phyloP scores from a whole-genome alignment of 2,329 filamentous ascomycete species.

The Monosporascus sp. region DNA sequence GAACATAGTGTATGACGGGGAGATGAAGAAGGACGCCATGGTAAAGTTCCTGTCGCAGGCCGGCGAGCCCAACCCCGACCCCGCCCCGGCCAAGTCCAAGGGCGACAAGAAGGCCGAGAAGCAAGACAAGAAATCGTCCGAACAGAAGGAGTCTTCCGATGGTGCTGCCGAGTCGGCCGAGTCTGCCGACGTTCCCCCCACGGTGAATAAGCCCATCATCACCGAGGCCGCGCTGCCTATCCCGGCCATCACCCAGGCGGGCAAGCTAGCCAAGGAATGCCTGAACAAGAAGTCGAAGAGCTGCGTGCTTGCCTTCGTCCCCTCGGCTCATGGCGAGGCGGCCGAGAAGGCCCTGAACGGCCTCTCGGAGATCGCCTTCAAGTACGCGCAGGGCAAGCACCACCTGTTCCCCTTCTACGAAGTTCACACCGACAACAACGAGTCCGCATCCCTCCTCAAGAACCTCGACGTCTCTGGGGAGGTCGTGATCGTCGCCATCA shows the following conservation, averaged over 20 bases:
- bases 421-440: constrained; percentile 58
- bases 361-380: constrained; percentile 69
- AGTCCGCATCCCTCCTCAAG: constrained; percentile 47
- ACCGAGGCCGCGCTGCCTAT: constrained; percentile 58
- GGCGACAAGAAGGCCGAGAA: constrained; percentile 25
- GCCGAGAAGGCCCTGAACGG: constrained; percentile 54
- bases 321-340: constrained; percentile 44
- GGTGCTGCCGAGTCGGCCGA: constrained; percentile 30
- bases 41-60: constrained; percentile 76
- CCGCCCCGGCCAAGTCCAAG: constrained; percentile 21
- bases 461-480: constrained; percentile 57
- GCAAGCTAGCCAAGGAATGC: constrained; percentile 65
- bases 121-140: constrained; percentile 44
- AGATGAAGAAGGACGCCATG: constrained; percentile 79
- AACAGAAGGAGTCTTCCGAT: constrained; percentile 32
- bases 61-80: constrained; percentile 73
- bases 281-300: constrained; percentile 71
- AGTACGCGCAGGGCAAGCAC: constrained; percentile 60
- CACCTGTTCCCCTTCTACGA: constrained; percentile 80
- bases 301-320: constrained; percentile 73
- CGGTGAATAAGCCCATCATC: constrained; percentile 41
- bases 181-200: constrained; percentile 30
- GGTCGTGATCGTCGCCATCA: constrained; percentile 74
- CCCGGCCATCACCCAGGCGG: constrained; percentile 55
- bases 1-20: constrained; percentile 69